Evolutionary conservation across 306 rosid species (phyloP), one percentile per base, ranked within the genome.

Genomic region (Luffa acutangula): DNA sequence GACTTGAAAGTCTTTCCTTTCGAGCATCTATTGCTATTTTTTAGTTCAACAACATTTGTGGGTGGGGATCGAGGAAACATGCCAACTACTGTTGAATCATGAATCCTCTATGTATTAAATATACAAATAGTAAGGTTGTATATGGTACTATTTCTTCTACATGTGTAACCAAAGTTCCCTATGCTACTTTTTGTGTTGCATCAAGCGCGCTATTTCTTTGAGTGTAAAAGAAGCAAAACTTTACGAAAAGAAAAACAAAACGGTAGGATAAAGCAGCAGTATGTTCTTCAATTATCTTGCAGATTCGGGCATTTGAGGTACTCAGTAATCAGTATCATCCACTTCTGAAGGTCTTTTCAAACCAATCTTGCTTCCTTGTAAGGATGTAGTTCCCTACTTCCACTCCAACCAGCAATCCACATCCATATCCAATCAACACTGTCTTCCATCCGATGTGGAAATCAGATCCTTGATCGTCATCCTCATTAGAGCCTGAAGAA

Each of bases 351-450:
- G 63, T 74, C 43, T 48, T 74, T 7, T 10, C 17, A 51, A 41
- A 4, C 86, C 86, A 41, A 11, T 2, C 7, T 67, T 33, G 7
- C n/a, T 3, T 11, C 63, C 63, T 0, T 9, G 53, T 3, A 42
- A 69, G 75, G 7, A 42, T 42, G 15, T 42, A 43, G 33, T 69
- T 42, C 36, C 75, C 74, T 11, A 43, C 34, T n/a, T 42, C 11
- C 34, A n/a, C 20, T 69, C 75, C 75, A 42, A 69, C 75, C 34
- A 69, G 18, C 36, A 20, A 15, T 69, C 75, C 75, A 20, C 52
- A 69, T 69, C 75, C 52, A 69, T 69, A 69, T 69, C 75, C 75
- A 69, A 42, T 69, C 53, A 69, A 69, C 36, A 69, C 75, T 3
- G 52, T 69, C 75, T 18, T 17, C 49, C 34, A 69, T 5, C 7